Evolutionary conservation across 768 basidiomycete species (phyloP), one percentile per base, ranked within the genome.

Genomic region (Lactarius sp.): DNA sequence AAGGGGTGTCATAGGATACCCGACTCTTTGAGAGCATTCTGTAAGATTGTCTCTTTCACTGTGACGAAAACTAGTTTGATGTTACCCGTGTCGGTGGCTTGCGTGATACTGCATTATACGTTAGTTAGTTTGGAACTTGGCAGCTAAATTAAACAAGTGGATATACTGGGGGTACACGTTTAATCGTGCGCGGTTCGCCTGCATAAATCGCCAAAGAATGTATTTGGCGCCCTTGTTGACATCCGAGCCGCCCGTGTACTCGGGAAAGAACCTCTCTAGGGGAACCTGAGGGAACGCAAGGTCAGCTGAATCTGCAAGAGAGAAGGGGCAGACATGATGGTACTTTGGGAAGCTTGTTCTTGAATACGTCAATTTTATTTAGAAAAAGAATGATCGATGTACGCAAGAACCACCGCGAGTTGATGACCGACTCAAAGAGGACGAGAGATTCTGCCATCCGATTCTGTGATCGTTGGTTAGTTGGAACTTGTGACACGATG

Each of bases 211-310:
- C 94, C 93, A 97, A 42, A 98, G 77, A 58, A 98, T 94, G 67
- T 92, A 96, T 69, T 94, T 94, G 0, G 94, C 92, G 2, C 92
- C 93, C 74, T 95, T 95, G 77, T 93, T 94, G 73, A 95, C 90
- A 70, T 95, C 91, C 4, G 86, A 74, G 4, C 92, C 92, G 37
- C 92, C 92, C 0, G 90, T 89, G 73, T 95, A 95, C 70, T 94
- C 93, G 4, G 91, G 85, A 73, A 94, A 94, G 72, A 88, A 88
- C 49, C 78, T 77, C 65, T 89, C 87, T n/a, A 92, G 74, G 4
- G 88, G 88, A 0, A 88, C 83, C 86, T 87, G 69, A 16, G 42
- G 4, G 49, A 51, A 44, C 6, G 22, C 27, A 33, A 14, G 20
- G 10, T 52, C 31, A 46, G 22, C 22, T 9, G 36, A 7, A 16